Percentiles rank a stretch among this genome's conserved stretches.
Conservation (phyloP, 2,329 filamentous ascomycete genomes). For the Lachnellula arida region DNA sequence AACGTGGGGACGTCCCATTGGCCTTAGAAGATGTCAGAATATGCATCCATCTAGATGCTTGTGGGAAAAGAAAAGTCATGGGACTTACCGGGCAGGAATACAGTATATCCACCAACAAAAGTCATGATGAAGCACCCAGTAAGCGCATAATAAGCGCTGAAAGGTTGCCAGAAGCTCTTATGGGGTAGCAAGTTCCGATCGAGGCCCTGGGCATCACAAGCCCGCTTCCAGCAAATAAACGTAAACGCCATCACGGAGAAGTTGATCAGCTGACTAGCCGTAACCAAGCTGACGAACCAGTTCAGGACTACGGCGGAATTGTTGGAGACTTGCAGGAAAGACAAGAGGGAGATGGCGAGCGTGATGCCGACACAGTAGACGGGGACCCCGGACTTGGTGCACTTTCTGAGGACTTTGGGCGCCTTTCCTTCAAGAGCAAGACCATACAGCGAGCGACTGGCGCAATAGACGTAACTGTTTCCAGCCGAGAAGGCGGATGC, state of each 20-base stretch:
- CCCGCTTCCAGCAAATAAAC: constrained; percentile 54
- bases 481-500: constrained; percentile 50
- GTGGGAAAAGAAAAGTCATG: neutral
- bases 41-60: neutral
- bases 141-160: constrained; percentile 49
- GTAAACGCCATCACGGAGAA: constrained; percentile 51
- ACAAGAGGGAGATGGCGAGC: constrained; percentile 53
- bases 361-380: constrained; percentile 54
- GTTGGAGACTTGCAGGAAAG: constrained; percentile 57
- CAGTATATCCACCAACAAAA: constrained; percentile 56
- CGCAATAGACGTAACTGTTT: constrained; percentile 46
- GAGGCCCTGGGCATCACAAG: constrained; percentile 43
- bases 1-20: constrained; percentile 58
- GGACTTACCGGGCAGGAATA: constrained; percentile 47
- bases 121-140: constrained; percentile 52
- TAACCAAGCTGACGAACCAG: constrained; percentile 58
- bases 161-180: constrained; percentile 50
- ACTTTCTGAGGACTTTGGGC: constrained; percentile 42
- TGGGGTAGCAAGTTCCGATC: constrained; percentile 42
- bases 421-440: constrained; percentile 46
- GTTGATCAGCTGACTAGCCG: constrained; percentile 48
- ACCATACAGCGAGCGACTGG: constrained; percentile 50
- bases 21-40: neutral
- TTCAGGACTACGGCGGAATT: constrained; percentile 52
- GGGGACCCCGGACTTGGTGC: constrained; percentile 50